Evolutionary conservation across 2,329 filamentous ascomycete genomes (phyloP), one percentile per base, ranked within the genome.

Genomic region (Colletotrichum zoysiae): DNA sequence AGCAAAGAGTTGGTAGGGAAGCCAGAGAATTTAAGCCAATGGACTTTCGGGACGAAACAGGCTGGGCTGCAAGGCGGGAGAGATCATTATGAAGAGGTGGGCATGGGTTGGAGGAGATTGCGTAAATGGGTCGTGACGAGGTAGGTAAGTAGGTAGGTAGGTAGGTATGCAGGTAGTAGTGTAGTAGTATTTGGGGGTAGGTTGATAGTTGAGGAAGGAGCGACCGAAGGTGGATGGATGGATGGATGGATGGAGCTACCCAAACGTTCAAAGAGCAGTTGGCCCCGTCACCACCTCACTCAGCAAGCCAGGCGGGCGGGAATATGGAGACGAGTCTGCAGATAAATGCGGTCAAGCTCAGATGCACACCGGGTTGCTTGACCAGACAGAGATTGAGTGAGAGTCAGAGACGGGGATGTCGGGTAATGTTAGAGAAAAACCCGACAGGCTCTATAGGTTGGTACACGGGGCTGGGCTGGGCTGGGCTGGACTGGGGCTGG

Each of bases 11-110:
- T 40, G 44, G 56, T 30, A 59, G 58, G 57, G 23, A 72, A 58
- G 42, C 70, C 61, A 56, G 65, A 12, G 61, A 72, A 53, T 73
- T 73, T 71, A 73, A 65, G 70, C 73, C 70, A 67, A 73, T 70
- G 70, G 66, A 67, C 58, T 65, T 70, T 65, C 55, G 65, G 55
- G 55, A 71, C 59, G 59, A 53, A 55, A 73, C 70, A 67, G 56
- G 50, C 67, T 73, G 67, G 53, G 18, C 46, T 70, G 70, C 60
- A 68, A 70, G 55, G 62, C 58, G 48, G 42, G 55, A 65, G 30
- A 70, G 58, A 58, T 71, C 73, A 74, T 74, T 57, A 74, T 73
- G 70, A 67, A 71, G 26, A 65, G 56, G 60, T 55, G 59, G 40
- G 60, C 66, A 69, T 72, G 66, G 60, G 70, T 60, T 72, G 55